phyloP scores from a whole-genome alignment of 2,329 filamentous ascomycete genomes.

The Grosmannia serpens region DNA sequence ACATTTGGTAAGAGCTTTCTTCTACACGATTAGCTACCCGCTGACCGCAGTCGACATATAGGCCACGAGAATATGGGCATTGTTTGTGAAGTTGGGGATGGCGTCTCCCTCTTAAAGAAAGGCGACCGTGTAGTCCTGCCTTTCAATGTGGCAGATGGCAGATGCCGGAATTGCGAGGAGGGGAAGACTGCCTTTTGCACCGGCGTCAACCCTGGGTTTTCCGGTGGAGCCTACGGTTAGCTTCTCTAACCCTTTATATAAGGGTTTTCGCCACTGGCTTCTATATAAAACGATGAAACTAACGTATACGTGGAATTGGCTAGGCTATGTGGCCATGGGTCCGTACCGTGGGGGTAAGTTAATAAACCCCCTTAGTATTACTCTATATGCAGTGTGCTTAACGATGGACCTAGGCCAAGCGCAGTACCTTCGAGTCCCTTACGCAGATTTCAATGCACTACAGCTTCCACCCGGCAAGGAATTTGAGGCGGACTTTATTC shows the following conservation, averaged over 20 bases:
- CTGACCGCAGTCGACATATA: no score
- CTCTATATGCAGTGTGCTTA: no score
- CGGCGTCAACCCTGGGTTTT: neutral
- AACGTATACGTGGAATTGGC: neutral
- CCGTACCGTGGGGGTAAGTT: neutral
- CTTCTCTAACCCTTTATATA: neutral
- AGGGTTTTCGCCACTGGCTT: no score
- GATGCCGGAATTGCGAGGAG: constrained; percentile 1
- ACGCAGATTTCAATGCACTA: neutral
- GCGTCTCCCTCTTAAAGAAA: neutral
- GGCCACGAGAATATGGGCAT: constrained; percentile 2
- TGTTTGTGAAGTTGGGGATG: neutral
- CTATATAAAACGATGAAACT: neutral
- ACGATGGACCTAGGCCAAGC: neutral
- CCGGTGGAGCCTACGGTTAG: neutral
- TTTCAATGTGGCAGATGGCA: neutral
- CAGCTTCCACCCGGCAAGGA: neutral
- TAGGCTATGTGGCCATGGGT: neutral
- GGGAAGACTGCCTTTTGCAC: neutral
- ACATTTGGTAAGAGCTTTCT: neutral
- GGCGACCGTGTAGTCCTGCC: neutral
- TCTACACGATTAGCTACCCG: neutral
- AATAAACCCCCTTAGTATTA: neutral
- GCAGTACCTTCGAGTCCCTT: neutral
- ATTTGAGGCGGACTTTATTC: neutral